A percentile compares a stretch with the other conserved stretches of the same genome.
Evolutionary conservation across 2,329 filamentous ascomycete genomes (phyloP).

Genomic region (Scytalidium sp.): DNA sequence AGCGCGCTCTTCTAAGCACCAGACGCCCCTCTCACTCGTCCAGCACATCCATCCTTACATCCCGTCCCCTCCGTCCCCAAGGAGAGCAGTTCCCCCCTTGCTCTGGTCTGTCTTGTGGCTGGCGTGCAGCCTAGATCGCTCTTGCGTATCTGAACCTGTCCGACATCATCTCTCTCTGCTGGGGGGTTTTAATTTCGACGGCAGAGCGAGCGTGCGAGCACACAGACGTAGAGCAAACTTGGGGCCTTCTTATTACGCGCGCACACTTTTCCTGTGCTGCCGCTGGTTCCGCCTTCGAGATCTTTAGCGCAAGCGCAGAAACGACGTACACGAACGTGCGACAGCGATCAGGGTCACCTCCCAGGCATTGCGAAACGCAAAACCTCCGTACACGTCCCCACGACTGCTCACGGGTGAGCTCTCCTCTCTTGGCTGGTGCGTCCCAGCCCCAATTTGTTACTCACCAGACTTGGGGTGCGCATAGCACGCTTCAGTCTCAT

Average conservation of each 20-base stretch:
- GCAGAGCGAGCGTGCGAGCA: too few relatives aligned
- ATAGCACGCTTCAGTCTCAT: slow-evolving; percentile 20
- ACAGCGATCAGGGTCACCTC: slow-evolving; percentile 21
- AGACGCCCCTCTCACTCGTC: neutral
- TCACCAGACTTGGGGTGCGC: slow-evolving; percentile 16
- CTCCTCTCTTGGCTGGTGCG: slow-evolving; percentile 7
- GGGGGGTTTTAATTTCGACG: too few relatives aligned
- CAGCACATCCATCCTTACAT: neutral
- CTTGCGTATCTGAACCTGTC: neutral
- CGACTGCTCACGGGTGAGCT: slow-evolving; percentile 9
- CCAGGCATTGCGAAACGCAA: slow-evolving; percentile 23
- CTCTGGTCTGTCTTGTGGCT: neutral
- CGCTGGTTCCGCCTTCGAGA: slow-evolving; percentile 20
- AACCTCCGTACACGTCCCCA: slow-evolving; percentile 19
- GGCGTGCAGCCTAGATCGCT: neutral
- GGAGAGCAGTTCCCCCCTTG: neutral
- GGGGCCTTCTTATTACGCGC: neutral
- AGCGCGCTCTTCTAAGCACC: neutral
- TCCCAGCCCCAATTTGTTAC: neutral
- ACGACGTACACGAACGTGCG: slow-evolving; percentile 22
- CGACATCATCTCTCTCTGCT: too few relatives aligned
- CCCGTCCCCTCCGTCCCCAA: neutral
- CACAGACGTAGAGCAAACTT: neutral
- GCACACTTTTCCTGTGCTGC: slow-evolving; percentile 2
- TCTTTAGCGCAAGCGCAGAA: slow-evolving; percentile 23